Base-by-base conservation (phyloP, 768 basidiomycete genomes). In the Boletus sp. region DNA sequence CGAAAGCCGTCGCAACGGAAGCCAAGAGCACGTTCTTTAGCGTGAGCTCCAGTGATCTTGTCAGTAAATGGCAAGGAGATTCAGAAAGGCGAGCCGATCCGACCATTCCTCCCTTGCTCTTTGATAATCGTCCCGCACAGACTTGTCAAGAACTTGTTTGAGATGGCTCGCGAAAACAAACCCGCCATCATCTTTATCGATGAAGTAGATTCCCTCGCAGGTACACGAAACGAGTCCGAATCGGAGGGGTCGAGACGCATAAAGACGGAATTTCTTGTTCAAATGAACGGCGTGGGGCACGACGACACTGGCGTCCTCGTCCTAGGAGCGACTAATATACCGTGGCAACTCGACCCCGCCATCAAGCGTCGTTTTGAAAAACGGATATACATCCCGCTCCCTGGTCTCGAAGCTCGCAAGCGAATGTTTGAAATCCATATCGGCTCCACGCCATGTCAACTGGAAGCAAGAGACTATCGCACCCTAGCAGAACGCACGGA, bases 1-100 rank as follows among this genome's bases (percentile, higher is more conserved):
- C 97, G 3, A 99, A 99, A 73, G 97, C 97, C 0, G 97, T 99
- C 24, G 97, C 97, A 17, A 99, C 97, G 14, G 97, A 99, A 74
- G 94, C 97, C 52, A 98, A 98, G 77, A 94, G 94, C 73, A 98
- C 96, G 9, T 99, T 99, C 80, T 98, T 96, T 77, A 92, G 89
- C 62, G 94, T 99, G 58, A 93, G 90, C 67, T 94, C 92, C 24
- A 88, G 87, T 70, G 97, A 98, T 68, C 79, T 99, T 54, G 97
- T 98, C 54, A 95, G 93, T 73, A 99, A 98, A 72, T 99, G 97
- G 97, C 97, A 98, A 77, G 97, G 97, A 56, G 97, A 99, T 73
- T 95, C 93, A 5, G 96, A 98, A 76, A 79, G 96, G 94, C 91
- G 59, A 69, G 85, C 72, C 28, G 20, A 46, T 28, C 17, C 32